Base-by-base conservation (phyloP, 2,329 filamentous ascomycete species). In the Shiraia bambusicola region DNA sequence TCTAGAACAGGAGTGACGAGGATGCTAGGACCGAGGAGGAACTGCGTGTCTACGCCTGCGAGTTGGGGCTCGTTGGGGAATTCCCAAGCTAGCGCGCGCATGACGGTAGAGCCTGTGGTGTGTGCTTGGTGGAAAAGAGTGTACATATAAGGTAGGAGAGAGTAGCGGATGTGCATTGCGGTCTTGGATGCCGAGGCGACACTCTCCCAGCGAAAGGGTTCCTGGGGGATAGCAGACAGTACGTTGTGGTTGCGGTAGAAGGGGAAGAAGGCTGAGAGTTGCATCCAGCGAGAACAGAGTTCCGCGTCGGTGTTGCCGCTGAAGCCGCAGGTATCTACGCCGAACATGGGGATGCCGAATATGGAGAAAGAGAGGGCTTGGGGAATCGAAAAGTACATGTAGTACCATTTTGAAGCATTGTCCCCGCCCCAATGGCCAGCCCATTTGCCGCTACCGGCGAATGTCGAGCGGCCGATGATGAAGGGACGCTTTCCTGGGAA, bases 381-480 rank as follows among this genome's bases (percentile, higher is more conserved):
- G 0, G 86, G 81, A 55, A 93, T 93, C 9, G 83, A 83, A 65
- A 86, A 83, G 66, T 79, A 86, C 80, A 91, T 86, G 63, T 83
- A 86, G 0, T 78, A 76, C 81, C 85, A 92, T 11, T 80, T 76
- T 3, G 83, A 84, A 13, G 74, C 71, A 59, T 90, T 91, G 65
- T 92, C 72, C 19, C 67, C 87, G 22, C 87, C 87, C 88, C 88
- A 94, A 67, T 93, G 88, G 1, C 87, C 88, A 1, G 87, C 84
- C 72, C 79, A 86, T 63, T 81, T 82, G 1, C 89, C 88, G 0
- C 81, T 81, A 3, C 88, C 88, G 8, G 87, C 78, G 59, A 92
- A 93, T 1, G 88, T 93, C 28, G 84, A 88, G 12, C 89, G 83
- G 0, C 86, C 87, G 57, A 95, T 89, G 60, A 95, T 86, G 69